These are phyloP conservation scores for Penicillium sumatraense DNA, from an alignment of 2,329 filamentous ascomycete genomes.

Conservation along the genomic window DNA sequence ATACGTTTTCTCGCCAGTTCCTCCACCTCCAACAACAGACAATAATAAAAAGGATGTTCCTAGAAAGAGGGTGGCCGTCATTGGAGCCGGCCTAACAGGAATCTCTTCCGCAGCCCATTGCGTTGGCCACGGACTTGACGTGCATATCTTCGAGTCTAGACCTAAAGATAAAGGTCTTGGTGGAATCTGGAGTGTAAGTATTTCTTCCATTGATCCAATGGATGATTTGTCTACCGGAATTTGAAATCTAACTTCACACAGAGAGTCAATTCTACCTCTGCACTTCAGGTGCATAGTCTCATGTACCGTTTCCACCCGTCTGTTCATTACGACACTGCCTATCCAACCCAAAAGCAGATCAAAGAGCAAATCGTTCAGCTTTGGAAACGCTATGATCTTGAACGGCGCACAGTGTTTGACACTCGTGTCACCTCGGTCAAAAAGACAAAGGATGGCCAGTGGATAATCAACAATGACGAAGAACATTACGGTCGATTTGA, in stretches of 20 bases:
- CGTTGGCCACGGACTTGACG: slow-evolving; percentile 83
- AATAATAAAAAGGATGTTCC: slow-evolving; percentile 53
- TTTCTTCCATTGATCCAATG: background rate
- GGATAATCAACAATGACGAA: slow-evolving; percentile 79
- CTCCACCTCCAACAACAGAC: slow-evolving; percentile 64
- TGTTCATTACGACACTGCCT: slow-evolving; percentile 74
- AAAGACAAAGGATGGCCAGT: slow-evolving; percentile 69
- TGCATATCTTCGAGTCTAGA: slow-evolving; percentile 77
- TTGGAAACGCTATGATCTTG: slow-evolving; percentile 75
- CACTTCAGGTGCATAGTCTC: slow-evolving; percentile 80
- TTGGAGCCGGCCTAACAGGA: slow-evolving; percentile 74
- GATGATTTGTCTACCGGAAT: background rate
- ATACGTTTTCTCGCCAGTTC: slow-evolving; percentile 68
- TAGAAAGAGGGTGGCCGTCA: slow-evolving; percentile 66
- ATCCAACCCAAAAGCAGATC: slow-evolving; percentile 77
- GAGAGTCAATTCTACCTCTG: slow-evolving; percentile 80
- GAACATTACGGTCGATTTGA: slow-evolving; percentile 73
- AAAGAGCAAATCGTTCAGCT: slow-evolving; percentile 71
- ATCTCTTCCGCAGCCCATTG: slow-evolving; percentile 81
- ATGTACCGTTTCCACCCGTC: slow-evolving; percentile 91
- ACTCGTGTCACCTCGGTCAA: slow-evolving; percentile 71
- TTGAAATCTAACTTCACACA: slow-evolving; percentile 41
- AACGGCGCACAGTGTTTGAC: slow-evolving; percentile 73
- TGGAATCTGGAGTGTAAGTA: slow-evolving; percentile 77
- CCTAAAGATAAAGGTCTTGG: slow-evolving; percentile 66